Evolutionary conservation across 371 early-diverging fungal species (phyloP).

Genomic region (Apophysomyces ossiformis): DNA sequence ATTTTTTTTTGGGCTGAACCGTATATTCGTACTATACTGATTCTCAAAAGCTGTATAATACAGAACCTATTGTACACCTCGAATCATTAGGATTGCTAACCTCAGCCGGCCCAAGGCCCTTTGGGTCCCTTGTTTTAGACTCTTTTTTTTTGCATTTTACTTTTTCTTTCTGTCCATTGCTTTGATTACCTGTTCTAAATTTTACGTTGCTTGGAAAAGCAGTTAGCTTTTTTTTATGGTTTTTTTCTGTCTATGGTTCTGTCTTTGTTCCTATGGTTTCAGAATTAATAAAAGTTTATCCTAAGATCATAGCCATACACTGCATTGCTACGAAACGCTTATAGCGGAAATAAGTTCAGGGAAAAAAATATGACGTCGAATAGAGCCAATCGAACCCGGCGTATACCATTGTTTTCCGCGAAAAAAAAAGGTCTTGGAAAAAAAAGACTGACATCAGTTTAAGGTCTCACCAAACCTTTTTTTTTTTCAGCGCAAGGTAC

Average conservation of each 20-base stretch:
- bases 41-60: constrained; percentile 11
- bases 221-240: no score
- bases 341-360: neutral
- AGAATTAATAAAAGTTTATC: neutral
- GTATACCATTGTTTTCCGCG: constrained; percentile 4
- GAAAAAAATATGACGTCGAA: constrained; percentile 5
- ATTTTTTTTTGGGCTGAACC: neutral
- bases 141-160: constrained; percentile 2
- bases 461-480: constrained; percentile 9
- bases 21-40: constrained; percentile 9
- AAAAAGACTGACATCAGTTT: neutral
- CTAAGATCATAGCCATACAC: neutral
- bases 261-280: neutral
- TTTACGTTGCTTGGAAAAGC: neutral
- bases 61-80: constrained; percentile 11
- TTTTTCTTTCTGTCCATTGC: neutral
- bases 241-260: no score
- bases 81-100: constrained; percentile 3
- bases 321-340: neutral
- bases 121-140: constrained; percentile 12
- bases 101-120: constrained; percentile 11
- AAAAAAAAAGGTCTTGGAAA: neutral
- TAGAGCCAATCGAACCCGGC: neutral
- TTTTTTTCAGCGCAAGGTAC: constrained; percentile 2
- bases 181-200: neutral